Evolutionary conservation across 768 basidiomycete genomes (phyloP).

Genomic region (Glaciozyma antarctica): DNA sequence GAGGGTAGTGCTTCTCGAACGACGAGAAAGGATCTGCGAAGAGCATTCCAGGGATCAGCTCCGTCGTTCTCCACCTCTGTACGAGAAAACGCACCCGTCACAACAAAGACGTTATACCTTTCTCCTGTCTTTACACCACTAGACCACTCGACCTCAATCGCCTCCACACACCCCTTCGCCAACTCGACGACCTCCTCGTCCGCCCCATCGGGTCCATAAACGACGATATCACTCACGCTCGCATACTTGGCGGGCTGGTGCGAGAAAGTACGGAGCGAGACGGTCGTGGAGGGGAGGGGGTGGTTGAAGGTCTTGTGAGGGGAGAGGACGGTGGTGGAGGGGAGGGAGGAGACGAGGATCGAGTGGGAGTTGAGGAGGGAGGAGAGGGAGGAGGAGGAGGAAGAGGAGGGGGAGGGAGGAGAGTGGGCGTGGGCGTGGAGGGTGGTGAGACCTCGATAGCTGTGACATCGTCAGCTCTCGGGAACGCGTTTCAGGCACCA

Average conservation of each 20-base stretch:
- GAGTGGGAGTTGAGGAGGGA: constrained; percentile 17
- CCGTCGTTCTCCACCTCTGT: not conserved
- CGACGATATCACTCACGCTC: constrained; percentile 76
- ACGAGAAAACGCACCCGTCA: constrained; percentile 45
- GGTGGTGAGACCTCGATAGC: constrained; percentile 24
- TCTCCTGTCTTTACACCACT: constrained; percentile 11
- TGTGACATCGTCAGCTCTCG: constrained; percentile 26
- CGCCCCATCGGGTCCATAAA: constrained; percentile 62
- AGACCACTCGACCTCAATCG: constrained; percentile 22
- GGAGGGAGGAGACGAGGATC: constrained; percentile 31
- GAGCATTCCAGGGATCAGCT: not conserved
- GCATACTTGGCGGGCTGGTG: constrained; percentile 80
- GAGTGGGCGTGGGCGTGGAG: constrained; percentile 23
- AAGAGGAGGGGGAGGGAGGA: constrained; percentile 34
- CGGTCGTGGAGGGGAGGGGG: constrained; percentile 8
- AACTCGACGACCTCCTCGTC: constrained; percentile 23
- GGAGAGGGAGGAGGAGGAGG: constrained; percentile 30
- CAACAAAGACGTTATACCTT: constrained; percentile 67
- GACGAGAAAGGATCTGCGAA: constrained; percentile 38
- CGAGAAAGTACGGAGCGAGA: constrained; percentile 61
- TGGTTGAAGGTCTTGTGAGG: constrained; percentile 5
- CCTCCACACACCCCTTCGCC: constrained; percentile 26
- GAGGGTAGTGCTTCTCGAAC: constrained; percentile 38
- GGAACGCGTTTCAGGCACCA: not conserved
- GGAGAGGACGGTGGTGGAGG: constrained; percentile 29